Conservation (phyloP, 1,284 basidiomycete genomes). For the Apiotrichum siamense region DNA sequence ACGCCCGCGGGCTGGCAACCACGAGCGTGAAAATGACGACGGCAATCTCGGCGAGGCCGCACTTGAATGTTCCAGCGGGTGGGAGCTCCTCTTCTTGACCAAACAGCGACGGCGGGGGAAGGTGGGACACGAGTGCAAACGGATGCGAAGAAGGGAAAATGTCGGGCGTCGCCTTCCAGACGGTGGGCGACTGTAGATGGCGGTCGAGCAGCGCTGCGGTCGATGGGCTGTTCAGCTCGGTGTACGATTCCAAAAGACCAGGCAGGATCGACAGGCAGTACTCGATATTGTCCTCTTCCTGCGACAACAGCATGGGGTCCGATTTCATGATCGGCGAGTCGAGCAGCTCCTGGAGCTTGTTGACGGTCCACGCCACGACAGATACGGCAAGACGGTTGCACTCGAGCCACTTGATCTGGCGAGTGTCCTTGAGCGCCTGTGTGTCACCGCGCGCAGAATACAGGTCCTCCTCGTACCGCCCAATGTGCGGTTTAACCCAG, state of each 20-base stretch:
- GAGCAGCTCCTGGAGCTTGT: slow-evolving; percentile 76
- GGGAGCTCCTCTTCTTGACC: slow-evolving; percentile 25
- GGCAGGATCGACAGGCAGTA: slow-evolving; percentile 80
- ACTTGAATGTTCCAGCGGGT: slow-evolving; percentile 59
- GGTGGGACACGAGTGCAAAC: slow-evolving; percentile 71
- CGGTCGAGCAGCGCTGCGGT: slow-evolving; percentile 66
- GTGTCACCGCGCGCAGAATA: slow-evolving; percentile 16
- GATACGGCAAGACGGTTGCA: slow-evolving; percentile 62
- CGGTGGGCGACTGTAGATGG: slow-evolving; percentile 56
- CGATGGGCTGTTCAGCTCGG: slow-evolving; percentile 66
- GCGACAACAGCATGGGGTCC: slow-evolving; percentile 59
- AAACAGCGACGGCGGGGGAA: slow-evolving; percentile 54
- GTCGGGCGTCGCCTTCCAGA: slow-evolving; percentile 63
- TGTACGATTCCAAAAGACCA: slow-evolving; percentile 77
- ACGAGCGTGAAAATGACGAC: slow-evolving; percentile 79
- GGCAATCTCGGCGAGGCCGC: slow-evolving; percentile 76
- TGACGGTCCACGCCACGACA: slow-evolving; percentile 82
- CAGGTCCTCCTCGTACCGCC: slow-evolving; percentile 61
- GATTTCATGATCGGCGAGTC: slow-evolving; percentile 60
- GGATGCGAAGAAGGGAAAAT: slow-evolving; percentile 92
- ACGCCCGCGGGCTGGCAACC: slow-evolving; percentile 68
- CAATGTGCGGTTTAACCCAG: slow-evolving; percentile 94
- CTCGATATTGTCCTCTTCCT: slow-evolving; percentile 93
- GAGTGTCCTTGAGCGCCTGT: slow-evolving; percentile 56
- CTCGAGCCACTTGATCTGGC: slow-evolving; percentile 84